Evolutionary conservation across 768 basidiomycete species (phyloP).

Genomic region (Paxillus involutus): DNA sequence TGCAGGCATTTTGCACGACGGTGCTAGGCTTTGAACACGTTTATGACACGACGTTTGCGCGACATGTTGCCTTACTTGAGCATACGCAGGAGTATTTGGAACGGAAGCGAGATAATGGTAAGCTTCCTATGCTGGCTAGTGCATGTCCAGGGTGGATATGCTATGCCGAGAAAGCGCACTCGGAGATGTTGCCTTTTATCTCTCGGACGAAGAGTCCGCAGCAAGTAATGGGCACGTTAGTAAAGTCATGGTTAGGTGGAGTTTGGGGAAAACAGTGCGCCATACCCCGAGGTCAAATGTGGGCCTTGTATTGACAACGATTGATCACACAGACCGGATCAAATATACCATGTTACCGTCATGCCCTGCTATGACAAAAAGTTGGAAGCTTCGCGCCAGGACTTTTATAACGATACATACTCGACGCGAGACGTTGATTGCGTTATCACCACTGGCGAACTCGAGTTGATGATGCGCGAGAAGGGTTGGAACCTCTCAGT

Average conservation of each 20-base stretch:
- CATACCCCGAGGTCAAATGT: background rate
- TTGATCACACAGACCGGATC: conserved; percentile 57
- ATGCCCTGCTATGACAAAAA: conserved; percentile 99
- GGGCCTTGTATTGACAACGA: conserved; percentile 2
- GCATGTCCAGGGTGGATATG: conserved; percentile 99
- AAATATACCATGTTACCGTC: conserved; percentile 94
- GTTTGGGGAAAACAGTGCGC: conserved; percentile 71
- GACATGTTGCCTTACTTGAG: conserved; percentile 82
- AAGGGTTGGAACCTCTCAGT: conserved; percentile 73
- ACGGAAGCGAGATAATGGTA: conserved; percentile 42
- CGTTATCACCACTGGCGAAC: conserved; percentile 95
- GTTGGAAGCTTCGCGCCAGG: conserved; percentile 91
- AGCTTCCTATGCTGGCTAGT: conserved; percentile 88
- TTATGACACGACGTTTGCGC: conserved; percentile 93
- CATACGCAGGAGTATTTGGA: conserved; percentile 81
- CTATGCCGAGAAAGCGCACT: conserved; percentile 96
- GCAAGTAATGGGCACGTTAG: conserved; percentile 90
- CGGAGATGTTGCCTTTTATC: conserved; percentile 91
- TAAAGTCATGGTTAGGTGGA: conserved; percentile 82
- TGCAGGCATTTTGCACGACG: conserved; percentile 66
- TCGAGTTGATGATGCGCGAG: conserved; percentile 81
- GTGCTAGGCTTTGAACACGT: conserved; percentile 78
- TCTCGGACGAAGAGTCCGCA: conserved; percentile 89
- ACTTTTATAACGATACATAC: conserved; percentile 84
- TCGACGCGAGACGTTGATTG: conserved; percentile 94